phyloP scores from a whole-genome alignment of 768 basidiomycete genomes.

The Mycena pura region DNA sequence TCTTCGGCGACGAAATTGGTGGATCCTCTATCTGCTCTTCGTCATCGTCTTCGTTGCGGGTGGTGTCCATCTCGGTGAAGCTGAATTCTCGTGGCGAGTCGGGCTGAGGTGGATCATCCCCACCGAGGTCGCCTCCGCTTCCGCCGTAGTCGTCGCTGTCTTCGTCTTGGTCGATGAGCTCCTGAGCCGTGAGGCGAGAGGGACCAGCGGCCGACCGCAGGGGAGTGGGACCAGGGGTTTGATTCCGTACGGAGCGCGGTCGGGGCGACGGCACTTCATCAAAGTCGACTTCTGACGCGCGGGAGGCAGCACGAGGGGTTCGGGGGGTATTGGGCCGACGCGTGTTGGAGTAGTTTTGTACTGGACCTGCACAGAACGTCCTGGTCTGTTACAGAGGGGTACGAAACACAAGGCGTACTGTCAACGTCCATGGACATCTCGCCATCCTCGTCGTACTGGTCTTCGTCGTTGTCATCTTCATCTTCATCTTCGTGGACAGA shows the following conservation, averaged over 20 bases:
- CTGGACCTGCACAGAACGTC: conserved; percentile 41
- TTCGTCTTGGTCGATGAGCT: conserved; percentile 28
- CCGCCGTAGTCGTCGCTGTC: conserved; percentile 32
- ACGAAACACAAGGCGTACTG: conserved; percentile 51
- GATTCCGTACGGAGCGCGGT: conserved; percentile 39
- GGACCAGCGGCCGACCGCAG: conserved; percentile 42
- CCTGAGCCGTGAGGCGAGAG: conserved; percentile 46
- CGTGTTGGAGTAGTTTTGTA: conserved; percentile 49
- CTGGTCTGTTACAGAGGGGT: neutral
- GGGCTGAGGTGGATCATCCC: conserved; percentile 39
- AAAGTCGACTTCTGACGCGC: conserved; percentile 63
- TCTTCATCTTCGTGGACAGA: conserved; percentile 35
- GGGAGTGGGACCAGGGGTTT: no score
- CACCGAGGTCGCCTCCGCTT: conserved; percentile 34
- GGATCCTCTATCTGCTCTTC: conserved; percentile 30
- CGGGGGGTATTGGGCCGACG: conserved; percentile 50
- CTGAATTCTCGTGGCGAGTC: conserved; percentile 44
- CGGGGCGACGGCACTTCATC: conserved; percentile 70
- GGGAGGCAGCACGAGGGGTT: conserved; percentile 54
- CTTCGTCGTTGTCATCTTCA: conserved; percentile 54
- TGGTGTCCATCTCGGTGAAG: conserved; percentile 58
- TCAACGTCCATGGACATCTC: conserved; percentile 84
- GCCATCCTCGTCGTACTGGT: conserved; percentile 61
- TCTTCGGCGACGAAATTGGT: conserved; percentile 34
- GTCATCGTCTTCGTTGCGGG: conserved; percentile 52